phyloP scores from a whole-genome alignment of 2,329 filamentous ascomycete species.

The Graphiopsis chlorocephala region DNA sequence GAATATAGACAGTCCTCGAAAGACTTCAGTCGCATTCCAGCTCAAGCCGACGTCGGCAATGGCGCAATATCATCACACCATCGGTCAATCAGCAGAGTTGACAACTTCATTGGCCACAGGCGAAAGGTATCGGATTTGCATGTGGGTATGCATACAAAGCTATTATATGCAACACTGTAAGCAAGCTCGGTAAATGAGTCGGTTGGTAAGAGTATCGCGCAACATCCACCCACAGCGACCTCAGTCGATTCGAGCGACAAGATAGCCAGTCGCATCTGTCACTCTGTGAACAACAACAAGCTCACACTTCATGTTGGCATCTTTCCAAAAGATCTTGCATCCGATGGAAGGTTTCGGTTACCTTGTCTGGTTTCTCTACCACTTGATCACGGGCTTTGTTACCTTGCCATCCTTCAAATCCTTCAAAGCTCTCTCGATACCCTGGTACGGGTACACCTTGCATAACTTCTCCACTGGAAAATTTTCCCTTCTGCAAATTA shows the following conservation, averaged over 20 bases:
- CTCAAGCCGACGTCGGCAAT: neutral
- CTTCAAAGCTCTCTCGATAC: slow-evolving; percentile 19
- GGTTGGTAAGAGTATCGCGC: neutral
- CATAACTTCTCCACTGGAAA: slow-evolving; percentile 26
- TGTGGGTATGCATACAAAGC: neutral
- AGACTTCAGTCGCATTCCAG: neutral
- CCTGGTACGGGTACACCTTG: slow-evolving; percentile 24
- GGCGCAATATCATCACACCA: neutral
- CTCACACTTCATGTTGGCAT: too few relatives aligned
- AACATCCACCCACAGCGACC: neutral
- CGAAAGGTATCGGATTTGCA: neutral
- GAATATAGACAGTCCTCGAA: neutral
- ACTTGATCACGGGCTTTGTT: neutral
- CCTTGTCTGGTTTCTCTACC: neutral
- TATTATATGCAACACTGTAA: neutral
- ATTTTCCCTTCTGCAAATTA: slow-evolving; percentile 21
- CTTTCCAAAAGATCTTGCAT: too few relatives aligned
- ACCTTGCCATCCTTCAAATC: slow-evolving; percentile 18
- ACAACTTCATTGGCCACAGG: neutral
- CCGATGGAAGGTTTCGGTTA: too few relatives aligned
- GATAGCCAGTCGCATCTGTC: too few relatives aligned
- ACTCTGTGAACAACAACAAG: too few relatives aligned
- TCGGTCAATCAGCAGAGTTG: neutral
- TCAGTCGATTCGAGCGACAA: too few relatives aligned
- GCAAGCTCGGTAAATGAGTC: neutral